A percentile compares a stretch with the other conserved stretches of the same genome.
These are phyloP conservation scores for Skeletonema marinoi DNA, from an alignment of 108 stramenopile species.

Conservation along the genomic window DNA sequence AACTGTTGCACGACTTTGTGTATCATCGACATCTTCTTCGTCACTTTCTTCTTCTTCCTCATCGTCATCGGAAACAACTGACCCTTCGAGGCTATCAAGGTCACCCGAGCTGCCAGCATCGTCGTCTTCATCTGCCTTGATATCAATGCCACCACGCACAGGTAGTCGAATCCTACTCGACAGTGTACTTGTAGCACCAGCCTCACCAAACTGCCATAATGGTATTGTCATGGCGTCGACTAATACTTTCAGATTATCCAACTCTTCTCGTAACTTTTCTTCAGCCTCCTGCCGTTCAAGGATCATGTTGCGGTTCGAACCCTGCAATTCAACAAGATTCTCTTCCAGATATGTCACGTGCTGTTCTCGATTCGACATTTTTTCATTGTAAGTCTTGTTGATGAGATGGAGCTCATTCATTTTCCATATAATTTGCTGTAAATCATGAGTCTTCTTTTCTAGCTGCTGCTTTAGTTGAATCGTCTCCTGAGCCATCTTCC, in stretches of 20 bases:
- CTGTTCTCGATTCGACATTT: slow-evolving; percentile 79
- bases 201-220: slow-evolving; percentile 81
- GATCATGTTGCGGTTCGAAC: slow-evolving; percentile 63
- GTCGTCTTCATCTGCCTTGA: slow-evolving; percentile 28
- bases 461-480: slow-evolving; percentile 67
- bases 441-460: slow-evolving; percentile 76
- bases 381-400: slow-evolving; percentile 81
- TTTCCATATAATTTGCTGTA: slow-evolving; percentile 83
- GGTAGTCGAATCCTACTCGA: slow-evolving; percentile 44
- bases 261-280: slow-evolving; percentile 62
- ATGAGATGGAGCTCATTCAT: slow-evolving; percentile 91
- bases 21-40: slow-evolving; percentile 22
- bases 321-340: slow-evolving; percentile 72
- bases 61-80: slow-evolving; percentile 37
- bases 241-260: slow-evolving; percentile 56
- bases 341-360: slow-evolving; percentile 84
- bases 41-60: slow-evolving; percentile 27
- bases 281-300: slow-evolving; percentile 62
- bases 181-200: slow-evolving; percentile 47
- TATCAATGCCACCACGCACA: slow-evolving; percentile 23
- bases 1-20: slow-evolving; percentile 10
- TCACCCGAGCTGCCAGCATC: slow-evolving; percentile 29
- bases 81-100: slow-evolving; percentile 44
- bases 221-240: slow-evolving; percentile 78
- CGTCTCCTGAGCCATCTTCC: slow-evolving; percentile 71